Conservation (phyloP, 129 eudicot genomes). For the Flaveria trinervia region DNA sequence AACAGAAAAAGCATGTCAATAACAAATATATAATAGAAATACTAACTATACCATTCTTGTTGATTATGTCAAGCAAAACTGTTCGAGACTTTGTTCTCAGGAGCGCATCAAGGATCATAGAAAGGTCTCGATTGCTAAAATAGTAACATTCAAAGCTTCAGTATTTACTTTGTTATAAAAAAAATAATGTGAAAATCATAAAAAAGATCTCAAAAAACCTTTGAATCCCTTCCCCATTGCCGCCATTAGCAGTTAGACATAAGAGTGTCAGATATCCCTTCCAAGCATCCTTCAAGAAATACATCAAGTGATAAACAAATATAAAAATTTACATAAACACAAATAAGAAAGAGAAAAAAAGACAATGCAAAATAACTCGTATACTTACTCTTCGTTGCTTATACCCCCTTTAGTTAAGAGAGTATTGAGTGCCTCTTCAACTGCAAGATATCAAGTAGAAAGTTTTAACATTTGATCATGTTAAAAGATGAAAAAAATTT, state of each 20-base stretch:
- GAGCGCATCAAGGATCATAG: slow-evolving; percentile 92
- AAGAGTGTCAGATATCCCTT: slow-evolving; percentile 92
- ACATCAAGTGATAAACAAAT: slow-evolving; percentile 1
- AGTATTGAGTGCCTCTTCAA: slow-evolving; percentile 84
- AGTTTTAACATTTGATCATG: slow-evolving; percentile 14
- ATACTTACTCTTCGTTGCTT: slow-evolving; percentile 70
- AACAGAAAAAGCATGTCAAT: not conserved
- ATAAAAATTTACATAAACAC: not conserved
- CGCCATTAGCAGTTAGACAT: slow-evolving; percentile 78
- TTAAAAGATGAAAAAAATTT: not conserved
- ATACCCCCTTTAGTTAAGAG: slow-evolving; percentile 82
- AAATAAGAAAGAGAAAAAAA: not conserved
- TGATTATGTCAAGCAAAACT: slow-evolving; percentile 76
- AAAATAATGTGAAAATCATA: slow-evolving; percentile 1
- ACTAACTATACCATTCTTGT: slow-evolving; percentile 73
- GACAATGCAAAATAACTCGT: not conserved
- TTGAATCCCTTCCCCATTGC: slow-evolving; percentile 90
- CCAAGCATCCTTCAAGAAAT: slow-evolving; percentile 70
- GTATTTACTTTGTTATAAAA: slow-evolving; percentile 11
- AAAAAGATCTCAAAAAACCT: slow-evolving; percentile 47
- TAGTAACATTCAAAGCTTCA: slow-evolving; percentile 6
- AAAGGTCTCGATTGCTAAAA: slow-evolving; percentile 90
- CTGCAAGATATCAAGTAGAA: slow-evolving; percentile 50
- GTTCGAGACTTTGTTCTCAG: slow-evolving; percentile 79
- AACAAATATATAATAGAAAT: not conserved